These are phyloP conservation scores for Camelina laxa DNA, from an alignment of 345 rosid genomes.

Conservation along the genomic window DNA sequence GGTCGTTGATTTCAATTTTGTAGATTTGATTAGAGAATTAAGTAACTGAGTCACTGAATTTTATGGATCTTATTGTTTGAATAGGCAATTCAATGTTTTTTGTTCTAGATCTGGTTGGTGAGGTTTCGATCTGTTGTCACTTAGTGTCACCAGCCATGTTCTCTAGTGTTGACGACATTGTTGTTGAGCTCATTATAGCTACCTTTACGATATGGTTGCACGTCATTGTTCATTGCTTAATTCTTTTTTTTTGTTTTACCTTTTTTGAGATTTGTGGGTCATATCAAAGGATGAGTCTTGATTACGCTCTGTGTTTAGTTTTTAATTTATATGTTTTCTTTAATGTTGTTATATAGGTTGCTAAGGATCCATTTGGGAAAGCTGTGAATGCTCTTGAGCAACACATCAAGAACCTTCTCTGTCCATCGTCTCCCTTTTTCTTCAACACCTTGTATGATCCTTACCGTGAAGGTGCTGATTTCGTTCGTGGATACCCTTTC, in stretches of 20 bases:
- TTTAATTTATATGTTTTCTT: neutral
- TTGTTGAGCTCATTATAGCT: conserved; percentile 34
- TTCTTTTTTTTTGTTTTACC: neutral
- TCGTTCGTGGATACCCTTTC: conserved; percentile 97
- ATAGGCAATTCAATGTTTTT: conserved; percentile 6
- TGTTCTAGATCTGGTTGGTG: conserved; percentile 10
- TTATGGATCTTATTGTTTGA: conserved; percentile 19
- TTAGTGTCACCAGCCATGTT: conserved; percentile 9
- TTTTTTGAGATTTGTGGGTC: conserved; percentile 15
- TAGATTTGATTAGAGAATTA: conserved; percentile 18
- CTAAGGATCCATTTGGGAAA: conserved; percentile 83
- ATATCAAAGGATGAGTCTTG: conserved; percentile 14
- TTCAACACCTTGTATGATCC: conserved; percentile 98
- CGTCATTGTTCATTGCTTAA: conserved; percentile 1
- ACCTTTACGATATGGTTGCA: conserved; percentile 34
- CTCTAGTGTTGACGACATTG: conserved; percentile 1
- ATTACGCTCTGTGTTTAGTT: conserved; percentile 1
- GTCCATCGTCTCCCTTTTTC: conserved; percentile 89
- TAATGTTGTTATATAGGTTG: conserved; percentile 61
- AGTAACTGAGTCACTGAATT: neutral
- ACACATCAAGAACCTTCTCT: conserved; percentile 89
- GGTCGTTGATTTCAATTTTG: conserved; percentile 12
- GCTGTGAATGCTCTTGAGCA: conserved; percentile 88
- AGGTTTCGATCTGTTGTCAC: conserved; percentile 25
- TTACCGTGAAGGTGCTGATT: conserved; percentile 85